Evolutionary conservation across 495 filamentous ascomycete species (phyloP), one percentile per base, ranked within the genome.

Genomic region (Aspergillus funiculosus): DNA sequence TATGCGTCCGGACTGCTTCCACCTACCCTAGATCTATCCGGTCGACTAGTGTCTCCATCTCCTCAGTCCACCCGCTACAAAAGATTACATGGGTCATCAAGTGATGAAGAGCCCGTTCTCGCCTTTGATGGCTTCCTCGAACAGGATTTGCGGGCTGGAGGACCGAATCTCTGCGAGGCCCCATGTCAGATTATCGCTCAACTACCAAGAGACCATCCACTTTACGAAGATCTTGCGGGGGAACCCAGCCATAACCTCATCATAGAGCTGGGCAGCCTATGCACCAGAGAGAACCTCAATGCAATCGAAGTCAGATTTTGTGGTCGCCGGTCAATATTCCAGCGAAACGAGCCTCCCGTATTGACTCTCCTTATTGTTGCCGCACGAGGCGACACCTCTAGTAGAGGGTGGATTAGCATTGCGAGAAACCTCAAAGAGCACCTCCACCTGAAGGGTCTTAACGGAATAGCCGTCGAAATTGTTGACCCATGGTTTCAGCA

Each of bases 121-220:
- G 11, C 3, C 2, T 3, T 2, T 13, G 46, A 49, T 28, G 39
- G 46, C 11, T 36, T 49, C 24, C 1, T 49, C 0, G 38, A 49
- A 28, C 11, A 20, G 8, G 46, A 49, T n/a, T 39, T 49, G 6
- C 10, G 46, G 5, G 46, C 46, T 3, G 46, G 46, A 5, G 46
- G 44, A 1, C 24, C 27, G 9, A 11, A 18, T n/a, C 26, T 44
- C 25, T 28, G 22, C n/a, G 41, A 44, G 14, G 9, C 25, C 2
- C 41, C 41, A 3, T 44, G 41, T 10, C 1, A 34, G 11, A 44
- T 13, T 11, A 30, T 15, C 21, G n/a, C 13, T 7, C 5, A 1
- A 1, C 13, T 19, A 1, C 20, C 35, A 4, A 3, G 8, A 3
- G n/a, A 38, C 14, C 13, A 38, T n/a, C 35, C 1, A 6, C 35